Base-by-base conservation (phyloP, 1,284 basidiomycete species). In the Trametes polyzona region DNA sequence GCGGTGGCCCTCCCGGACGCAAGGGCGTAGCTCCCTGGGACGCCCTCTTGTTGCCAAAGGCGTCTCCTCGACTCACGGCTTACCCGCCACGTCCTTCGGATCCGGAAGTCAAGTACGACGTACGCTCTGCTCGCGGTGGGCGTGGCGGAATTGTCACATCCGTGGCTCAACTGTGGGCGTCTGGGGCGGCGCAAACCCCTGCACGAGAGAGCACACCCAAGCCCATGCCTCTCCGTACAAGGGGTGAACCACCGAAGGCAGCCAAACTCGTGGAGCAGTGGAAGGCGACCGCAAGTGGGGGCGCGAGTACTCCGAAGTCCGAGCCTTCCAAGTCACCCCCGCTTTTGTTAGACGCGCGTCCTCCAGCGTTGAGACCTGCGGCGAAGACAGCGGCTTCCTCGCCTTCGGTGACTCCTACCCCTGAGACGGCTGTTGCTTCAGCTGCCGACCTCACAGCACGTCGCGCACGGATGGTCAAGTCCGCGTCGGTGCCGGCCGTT, bases 111-210 rank as follows among this genome's bases (percentile, higher is more conserved):
- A 87, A 85, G 61, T 92, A 92, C 68, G 85, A 92, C 65, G 71
- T 89, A 19, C 83, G 86, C 5, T 91, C 88, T 36, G 90, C 90
- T 10, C 81, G 90, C 23, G 90, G 92, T 2, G 92, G 92, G 2
- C 76, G 80, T 48, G 91, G 91, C 0, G 92, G 90, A 10, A 81
- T 82, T 49, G 92, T 93, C 14, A 78, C 89, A 1, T 79, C 88
- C 5, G 88, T 91, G 2, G 83, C 88, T 0, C 80, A 86, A 4
- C 74, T 93, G 23, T 93, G 90, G 90, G 82, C 87, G 2, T 73
- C 82, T 27, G n/a, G n/a, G n/a, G 79, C 64, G 2, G 43, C 63
- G 5, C 65, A 65, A 50, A 24, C 61, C 17, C 39, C 46, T 36
- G 16, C 29, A 12, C 54, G 52, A 1, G 55, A 58, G 23, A 59